Base-by-base conservation (phyloP, 495 filamentous ascomycete genomes). In the Tuber aestivum region DNA sequence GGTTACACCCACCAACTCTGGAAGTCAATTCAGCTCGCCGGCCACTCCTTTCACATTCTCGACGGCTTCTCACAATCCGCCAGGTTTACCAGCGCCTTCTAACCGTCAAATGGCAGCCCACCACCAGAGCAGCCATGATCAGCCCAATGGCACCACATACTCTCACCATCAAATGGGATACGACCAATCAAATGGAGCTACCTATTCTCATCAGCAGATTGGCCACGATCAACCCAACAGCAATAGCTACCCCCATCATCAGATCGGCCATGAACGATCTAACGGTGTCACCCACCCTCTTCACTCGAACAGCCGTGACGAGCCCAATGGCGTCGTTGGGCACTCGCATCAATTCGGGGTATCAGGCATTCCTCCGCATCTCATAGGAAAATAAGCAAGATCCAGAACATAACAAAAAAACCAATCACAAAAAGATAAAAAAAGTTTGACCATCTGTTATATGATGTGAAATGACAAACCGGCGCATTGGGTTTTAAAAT, bases 401-500 rank as follows among this genome's bases (percentile, higher is more conserved):
- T 65, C 50, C 56, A 6, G 56, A 32, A 65, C 56, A 65, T 32
- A 65, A n/a, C 48, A 56, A 65, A 65, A 61, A 65, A 65, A 65
- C 23, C 23, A 32, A 65, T 3, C 56, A 56, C 10, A 74, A 40
- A 48, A 37, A 70, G 44, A 56, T 61, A 40, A 32, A 56, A 76
- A 70, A n/a, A n/a, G n/a, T 21, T 41, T 4, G 70, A 70, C 65
- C 41, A 65, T 23, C 61, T 78, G 44, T 70, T 79, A 73, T 75
- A 79, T 79, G 77, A 79, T 79, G 78, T 75, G 78, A 75, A 79
- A 79, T 71, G 78, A 75, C 78, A 79, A 79, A 79, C 78, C 76
- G 78, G 78, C 78, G 78, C 78, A 79, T 79, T 79, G 77, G 78
- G 78, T 79, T 79, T 79, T 69, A 80, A 80, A 80, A 77, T n/a